Base-by-base conservation (phyloP, 805 yeast genomes). In the Kuraishia borneana region DNA sequence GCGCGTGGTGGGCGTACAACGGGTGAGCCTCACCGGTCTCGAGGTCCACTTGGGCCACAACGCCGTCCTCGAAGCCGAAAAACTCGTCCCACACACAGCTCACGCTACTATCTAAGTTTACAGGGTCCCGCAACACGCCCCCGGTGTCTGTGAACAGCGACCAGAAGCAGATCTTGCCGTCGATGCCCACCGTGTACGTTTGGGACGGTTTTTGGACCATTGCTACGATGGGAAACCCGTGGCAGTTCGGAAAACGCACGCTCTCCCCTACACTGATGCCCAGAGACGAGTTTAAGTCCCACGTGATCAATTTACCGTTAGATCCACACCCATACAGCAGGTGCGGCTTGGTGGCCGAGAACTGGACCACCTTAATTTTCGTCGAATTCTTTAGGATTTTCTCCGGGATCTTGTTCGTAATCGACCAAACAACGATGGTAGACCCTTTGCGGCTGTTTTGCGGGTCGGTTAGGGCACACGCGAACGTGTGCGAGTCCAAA, bases 241-340 rank as follows among this genome's bases (percentile, higher is more conserved):
- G 31, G 14, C 33, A 19, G 5, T 35, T 32, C 13, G 35, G 18
- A 21, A 30, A 32, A 29, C 36, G 36, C 22, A 44, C 26, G 18
- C 37, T 32, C 18, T 44, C 18, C 25, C 39, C 46, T 6, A 40
- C 31, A 9, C 39, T 30, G 18, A 43, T 23, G 16, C 16, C 8
- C 12, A 54, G 44, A n/a, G 19, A 6, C 4, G 52, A 65, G 41
- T 41, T 39, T 27, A 51, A 43, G 27, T 70, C 70, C 76, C 76
- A 73, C 6, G 68, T 50, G 14, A 63, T 63, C 1, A 73, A 32
- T 33, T 60, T 59, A 0, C 82, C 81, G 42, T 67, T 67, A 13
- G 45, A 45, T 4, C 72, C 58, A 0, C 77, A 73, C 0, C 65
- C 76, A 21, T 69, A 47, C 1, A 74, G 50, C 34, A 61, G 56